Percentiles rank a stretch among this genome's conserved stretches.
Conservation (phyloP, 257 asterid species). For the Echites panduratus region DNA sequence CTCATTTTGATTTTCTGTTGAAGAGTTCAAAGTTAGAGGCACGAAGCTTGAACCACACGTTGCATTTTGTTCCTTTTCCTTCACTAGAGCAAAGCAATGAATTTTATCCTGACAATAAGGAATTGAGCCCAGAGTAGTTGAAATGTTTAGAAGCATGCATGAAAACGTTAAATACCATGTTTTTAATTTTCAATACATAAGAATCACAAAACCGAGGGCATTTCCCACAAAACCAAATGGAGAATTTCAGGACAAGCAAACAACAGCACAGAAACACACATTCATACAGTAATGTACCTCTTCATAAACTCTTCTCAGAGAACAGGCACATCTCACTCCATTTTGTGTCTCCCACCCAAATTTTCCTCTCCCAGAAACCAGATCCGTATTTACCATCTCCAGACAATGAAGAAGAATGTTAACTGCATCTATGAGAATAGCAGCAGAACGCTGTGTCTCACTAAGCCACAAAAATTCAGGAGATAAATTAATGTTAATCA, state of each 20-base stretch:
- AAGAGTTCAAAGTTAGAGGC: background rate
- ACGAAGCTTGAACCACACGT: background rate
- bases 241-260: background rate
- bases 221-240: background rate
- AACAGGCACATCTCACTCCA: conserved; percentile 75
- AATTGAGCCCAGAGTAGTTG: background rate
- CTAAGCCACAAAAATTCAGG: conserved; percentile 25
- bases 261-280: background rate
- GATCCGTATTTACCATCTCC: conserved; percentile 47
- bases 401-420: conserved; percentile 71
- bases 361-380: conserved; percentile 24
- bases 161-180: background rate
- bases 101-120: background rate
- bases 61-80: background rate
- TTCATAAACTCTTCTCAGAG: conserved; percentile 83
- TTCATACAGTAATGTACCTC: conserved; percentile 39
- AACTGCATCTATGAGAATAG: conserved; percentile 77
- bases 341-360: conserved; percentile 63
- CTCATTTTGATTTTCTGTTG: background rate
- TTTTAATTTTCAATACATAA: background rate
- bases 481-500: background rate
- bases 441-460: conserved; percentile 53
- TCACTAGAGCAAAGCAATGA: background rate
- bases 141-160: conserved; percentile 6
- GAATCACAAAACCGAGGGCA: background rate